phyloP scores from a whole-genome alignment of 768 basidiomycete species.

The Royoungia palumana region DNA sequence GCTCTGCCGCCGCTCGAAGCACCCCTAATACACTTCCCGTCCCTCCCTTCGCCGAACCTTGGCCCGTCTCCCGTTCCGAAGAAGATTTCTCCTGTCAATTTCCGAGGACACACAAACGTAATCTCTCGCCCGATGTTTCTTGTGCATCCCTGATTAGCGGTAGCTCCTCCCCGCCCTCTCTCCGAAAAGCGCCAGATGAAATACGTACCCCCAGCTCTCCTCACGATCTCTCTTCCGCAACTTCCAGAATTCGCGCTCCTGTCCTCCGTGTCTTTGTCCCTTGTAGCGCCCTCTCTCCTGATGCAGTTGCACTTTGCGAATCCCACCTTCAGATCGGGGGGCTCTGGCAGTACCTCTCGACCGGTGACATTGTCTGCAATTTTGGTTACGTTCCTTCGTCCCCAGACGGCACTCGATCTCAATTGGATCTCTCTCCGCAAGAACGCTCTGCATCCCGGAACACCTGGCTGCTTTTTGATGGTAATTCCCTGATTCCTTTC shows the following conservation, averaged over 20 bases:
- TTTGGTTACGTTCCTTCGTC: slow-evolving; percentile 67
- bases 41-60: slow-evolving; percentile 19
- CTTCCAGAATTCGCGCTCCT: slow-evolving; percentile 63
- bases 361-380: slow-evolving; percentile 77
- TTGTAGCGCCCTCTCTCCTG: slow-evolving; percentile 48
- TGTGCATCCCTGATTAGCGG: slow-evolving; percentile 38
- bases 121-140: slow-evolving; percentile 43
- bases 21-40: background rate
- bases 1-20: slow-evolving; percentile 19
- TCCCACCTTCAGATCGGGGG: slow-evolving; percentile 63
- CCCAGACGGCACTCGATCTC: slow-evolving; percentile 25
- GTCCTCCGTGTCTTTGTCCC: slow-evolving; percentile 74
- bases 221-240: slow-evolving; percentile 63
- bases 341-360: slow-evolving; percentile 72
- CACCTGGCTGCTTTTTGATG: slow-evolving; percentile 77
- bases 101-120: slow-evolving; percentile 38
- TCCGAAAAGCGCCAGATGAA: slow-evolving; percentile 14
- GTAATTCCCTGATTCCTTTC: slow-evolving; percentile 58
- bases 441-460: slow-evolving; percentile 21
- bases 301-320: slow-evolving; percentile 56
- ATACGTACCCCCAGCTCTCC: slow-evolving; percentile 33
- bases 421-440: slow-evolving; percentile 17
- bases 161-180: slow-evolving; percentile 22
- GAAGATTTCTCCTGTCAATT: slow-evolving; percentile 37
- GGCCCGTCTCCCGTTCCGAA: slow-evolving; percentile 34